Conservation (phyloP, 2,329 filamentous ascomycete genomes). For the Colletotrichum higginsianum region DNA sequence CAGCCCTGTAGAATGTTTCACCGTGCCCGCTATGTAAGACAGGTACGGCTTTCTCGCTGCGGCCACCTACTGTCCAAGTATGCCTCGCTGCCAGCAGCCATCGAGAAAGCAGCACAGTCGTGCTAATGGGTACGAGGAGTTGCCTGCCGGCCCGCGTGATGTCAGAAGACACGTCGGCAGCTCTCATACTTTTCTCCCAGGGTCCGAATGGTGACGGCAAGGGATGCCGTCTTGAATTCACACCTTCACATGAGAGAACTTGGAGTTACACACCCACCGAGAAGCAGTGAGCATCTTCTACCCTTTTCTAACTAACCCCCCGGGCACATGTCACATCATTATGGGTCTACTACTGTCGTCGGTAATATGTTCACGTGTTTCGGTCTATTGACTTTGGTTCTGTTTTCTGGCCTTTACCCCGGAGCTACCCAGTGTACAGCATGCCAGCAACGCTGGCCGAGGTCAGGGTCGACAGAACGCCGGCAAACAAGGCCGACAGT, state of each 20-base stretch:
- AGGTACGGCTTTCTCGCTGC: not conserved
- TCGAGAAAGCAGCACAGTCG: not conserved
- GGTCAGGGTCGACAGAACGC: conserved; percentile 37
- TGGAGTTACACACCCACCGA: not conserved
- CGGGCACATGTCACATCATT: not conserved
- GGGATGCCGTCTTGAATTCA: not conserved
- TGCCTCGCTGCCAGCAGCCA: conserved; percentile 9
- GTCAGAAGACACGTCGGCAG: not conserved
- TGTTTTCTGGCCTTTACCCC: not conserved
- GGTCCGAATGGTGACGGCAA: no score
- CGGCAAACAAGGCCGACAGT: conserved; percentile 33
- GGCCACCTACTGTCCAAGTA: not conserved
- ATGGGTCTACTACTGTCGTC: not conserved
- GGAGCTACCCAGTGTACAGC: conserved; percentile 32
- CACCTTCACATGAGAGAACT: not conserved
- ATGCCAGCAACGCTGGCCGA: conserved; percentile 37
- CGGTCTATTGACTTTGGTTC: conserved; percentile 1
- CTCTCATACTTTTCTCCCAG: not conserved
- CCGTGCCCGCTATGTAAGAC: not conserved
- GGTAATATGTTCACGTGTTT: not conserved
- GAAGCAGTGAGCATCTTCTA: no score
- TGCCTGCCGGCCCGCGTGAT: not conserved
- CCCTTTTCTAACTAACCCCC: no score
- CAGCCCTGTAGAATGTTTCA: not conserved
- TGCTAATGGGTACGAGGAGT: not conserved